A percentile compares a stretch with the other conserved stretches of the same genome.
Conservation (phyloP, 805 yeast genomes). For the Metschnikowia drakensbergensis region DNA sequence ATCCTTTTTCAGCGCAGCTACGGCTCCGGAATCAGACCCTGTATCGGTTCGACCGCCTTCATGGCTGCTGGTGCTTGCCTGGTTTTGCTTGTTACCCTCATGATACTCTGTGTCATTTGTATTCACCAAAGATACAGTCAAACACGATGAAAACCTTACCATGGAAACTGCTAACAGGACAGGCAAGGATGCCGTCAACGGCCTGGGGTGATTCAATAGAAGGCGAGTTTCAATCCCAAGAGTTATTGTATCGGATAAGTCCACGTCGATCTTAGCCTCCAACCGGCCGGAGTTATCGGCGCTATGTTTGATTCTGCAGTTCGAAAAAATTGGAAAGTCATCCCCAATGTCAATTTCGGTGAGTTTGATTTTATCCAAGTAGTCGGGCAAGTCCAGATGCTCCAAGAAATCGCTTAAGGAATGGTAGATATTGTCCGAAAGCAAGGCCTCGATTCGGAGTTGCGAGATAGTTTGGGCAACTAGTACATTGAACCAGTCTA, state of each 20-base stretch:
- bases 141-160: conserved; percentile 85
- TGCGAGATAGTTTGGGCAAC: conserved; percentile 89
- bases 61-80: conserved; percentile 7
- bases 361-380: conserved; percentile 69
- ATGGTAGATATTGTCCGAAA: conserved; percentile 78
- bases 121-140: conserved; percentile 67
- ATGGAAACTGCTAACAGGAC: conserved; percentile 80
- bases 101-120: conserved; percentile 36
- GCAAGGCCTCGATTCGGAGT: conserved; percentile 81
- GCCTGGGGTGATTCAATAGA: conserved; percentile 75
- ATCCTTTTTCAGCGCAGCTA: not conserved
- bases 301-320: conserved; percentile 73
- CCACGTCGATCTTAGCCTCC: conserved; percentile 90
- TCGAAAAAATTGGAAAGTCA: conserved; percentile 92
- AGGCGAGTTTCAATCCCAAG: conserved; percentile 80
- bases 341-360: conserved; percentile 91
- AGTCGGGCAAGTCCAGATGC: conserved; percentile 68
- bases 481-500: conserved; percentile 95
- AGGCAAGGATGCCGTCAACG: conserved; percentile 83
- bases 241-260: conserved; percentile 79
- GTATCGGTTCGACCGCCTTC: not conserved
- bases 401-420: conserved; percentile 66
- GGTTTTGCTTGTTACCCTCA: conserved; percentile 10
- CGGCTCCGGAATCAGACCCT: not conserved
- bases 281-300: conserved; percentile 50